Conservation (phyloP, 805 yeast species). For the Candida sanyiensis region DNA sequence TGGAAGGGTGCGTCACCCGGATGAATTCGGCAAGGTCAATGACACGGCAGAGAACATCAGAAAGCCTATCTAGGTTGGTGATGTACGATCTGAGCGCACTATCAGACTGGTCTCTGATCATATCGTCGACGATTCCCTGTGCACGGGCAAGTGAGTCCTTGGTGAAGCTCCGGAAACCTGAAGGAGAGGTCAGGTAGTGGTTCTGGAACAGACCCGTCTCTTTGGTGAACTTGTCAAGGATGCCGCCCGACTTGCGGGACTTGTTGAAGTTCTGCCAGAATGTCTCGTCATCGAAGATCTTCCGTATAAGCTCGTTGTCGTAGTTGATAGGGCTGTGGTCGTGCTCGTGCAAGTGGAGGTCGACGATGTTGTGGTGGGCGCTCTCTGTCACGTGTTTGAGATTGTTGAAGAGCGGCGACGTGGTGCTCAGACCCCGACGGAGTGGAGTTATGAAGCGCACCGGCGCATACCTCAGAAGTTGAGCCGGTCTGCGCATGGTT, state of each 20-base stretch:
- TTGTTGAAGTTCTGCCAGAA: constrained; percentile 51
- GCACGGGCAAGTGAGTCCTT: constrained; percentile 61
- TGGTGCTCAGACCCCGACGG: no score
- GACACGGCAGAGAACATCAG: constrained; percentile 86
- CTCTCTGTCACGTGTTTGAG: no score
- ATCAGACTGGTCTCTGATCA: constrained; percentile 41
- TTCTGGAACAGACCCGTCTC: constrained; percentile 70
- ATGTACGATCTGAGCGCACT: constrained; percentile 48
- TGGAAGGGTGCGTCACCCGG: constrained; percentile 79
- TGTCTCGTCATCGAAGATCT: constrained; percentile 55
- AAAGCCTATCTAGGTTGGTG: constrained; percentile 68
- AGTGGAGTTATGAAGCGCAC: no score
- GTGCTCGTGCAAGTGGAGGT: no score
- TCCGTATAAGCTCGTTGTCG: constrained; percentile 31
- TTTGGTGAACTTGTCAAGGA: constrained; percentile 12
- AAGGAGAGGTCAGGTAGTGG: constrained; percentile 60
- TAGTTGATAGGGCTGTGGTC: constrained; percentile 12
- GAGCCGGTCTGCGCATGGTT: no score
- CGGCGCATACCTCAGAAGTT: no score
- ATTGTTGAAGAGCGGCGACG: no score
- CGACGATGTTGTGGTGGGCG: no score
- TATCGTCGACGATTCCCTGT: constrained; percentile 49
- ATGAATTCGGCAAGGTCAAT: constrained; percentile 92
- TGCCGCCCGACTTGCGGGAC: constrained; percentile 6
- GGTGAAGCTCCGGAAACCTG: constrained; percentile 66